phyloP scores from a whole-genome alignment of 805 yeast genomes.

The Candida germanica region DNA sequence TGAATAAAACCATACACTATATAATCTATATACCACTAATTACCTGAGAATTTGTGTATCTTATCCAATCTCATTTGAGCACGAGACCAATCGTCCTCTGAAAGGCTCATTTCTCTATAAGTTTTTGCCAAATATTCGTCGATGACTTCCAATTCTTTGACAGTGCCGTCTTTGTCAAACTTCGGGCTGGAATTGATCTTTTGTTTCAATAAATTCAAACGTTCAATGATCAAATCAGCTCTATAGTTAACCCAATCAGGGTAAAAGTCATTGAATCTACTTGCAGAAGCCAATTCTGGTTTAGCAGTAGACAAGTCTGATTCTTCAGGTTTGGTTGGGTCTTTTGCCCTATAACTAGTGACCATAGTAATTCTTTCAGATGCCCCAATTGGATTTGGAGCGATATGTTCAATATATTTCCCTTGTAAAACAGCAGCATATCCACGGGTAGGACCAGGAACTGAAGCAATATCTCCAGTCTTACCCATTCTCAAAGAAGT shows the following conservation, averaged over 20 bases:
- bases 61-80: too few species aligned
- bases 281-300: slow-evolving; percentile 36
- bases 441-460: slow-evolving; percentile 33
- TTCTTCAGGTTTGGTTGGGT: slow-evolving; percentile 24
- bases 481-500: slow-evolving; percentile 49
- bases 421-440: slow-evolving; percentile 40
- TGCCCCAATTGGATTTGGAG: slow-evolving; percentile 32
- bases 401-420: slow-evolving; percentile 39
- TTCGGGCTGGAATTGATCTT: slow-evolving; percentile 8
- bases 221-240: slow-evolving; percentile 21
- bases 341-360: slow-evolving; percentile 38
- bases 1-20: too few species aligned
- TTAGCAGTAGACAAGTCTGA: slow-evolving; percentile 36
- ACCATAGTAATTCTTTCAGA: slow-evolving; percentile 42
- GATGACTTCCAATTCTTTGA: slow-evolving; percentile 19
- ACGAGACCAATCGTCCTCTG: slow-evolving; percentile 11
- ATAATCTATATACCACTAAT: too few species aligned
- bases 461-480: slow-evolving; percentile 17
- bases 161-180: slow-evolving; percentile 26
- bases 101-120: slow-evolving; percentile 25
- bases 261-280: slow-evolving; percentile 34
- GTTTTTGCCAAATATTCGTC: slow-evolving; percentile 22
- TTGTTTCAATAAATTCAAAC: slow-evolving; percentile 21
- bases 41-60: too few species aligned
- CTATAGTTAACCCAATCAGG: slow-evolving; percentile 37